phyloP scores from a whole-genome alignment of 2,329 filamentous ascomycete genomes.

The Daldinia eschscholtzii region DNA sequence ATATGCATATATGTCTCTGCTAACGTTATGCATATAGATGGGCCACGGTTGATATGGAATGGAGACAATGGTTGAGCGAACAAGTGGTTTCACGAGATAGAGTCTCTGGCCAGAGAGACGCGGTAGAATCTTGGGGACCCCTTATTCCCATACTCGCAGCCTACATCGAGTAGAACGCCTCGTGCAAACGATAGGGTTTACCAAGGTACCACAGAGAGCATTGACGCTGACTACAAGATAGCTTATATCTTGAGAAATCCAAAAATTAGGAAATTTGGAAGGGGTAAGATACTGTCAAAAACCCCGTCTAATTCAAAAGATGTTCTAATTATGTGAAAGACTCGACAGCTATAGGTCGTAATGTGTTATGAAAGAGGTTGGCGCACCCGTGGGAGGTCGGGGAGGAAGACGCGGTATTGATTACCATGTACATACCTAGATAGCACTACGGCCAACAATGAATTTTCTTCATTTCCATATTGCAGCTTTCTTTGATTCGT shows the following conservation, averaged over 20 bases:
- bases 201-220: not conserved
- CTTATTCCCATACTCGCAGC: constrained; percentile 46
- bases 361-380: not conserved
- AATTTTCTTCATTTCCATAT: not conserved
- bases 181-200: not conserved
- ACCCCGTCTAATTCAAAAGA: not conserved
- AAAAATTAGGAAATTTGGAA: not conserved
- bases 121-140: constrained; percentile 45
- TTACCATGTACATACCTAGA: not conserved
- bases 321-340: not conserved
- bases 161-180: constrained; percentile 22
- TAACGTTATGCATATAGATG: constrained; percentile 36
- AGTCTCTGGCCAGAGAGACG: constrained; percentile 4
- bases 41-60: constrained; percentile 45
- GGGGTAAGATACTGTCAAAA: not conserved
- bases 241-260: not conserved
- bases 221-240: not conserved
- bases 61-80: constrained; percentile 47
- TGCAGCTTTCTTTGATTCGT: not conserved
- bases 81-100: constrained; percentile 33
- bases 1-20: too few relatives aligned
- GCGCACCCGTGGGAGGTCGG: too few relatives aligned
- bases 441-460: not conserved
- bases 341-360: not conserved
- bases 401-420: not conserved